Conservation (phyloP, 345 rosid genomes). For the Mallotus nudiflorus region DNA sequence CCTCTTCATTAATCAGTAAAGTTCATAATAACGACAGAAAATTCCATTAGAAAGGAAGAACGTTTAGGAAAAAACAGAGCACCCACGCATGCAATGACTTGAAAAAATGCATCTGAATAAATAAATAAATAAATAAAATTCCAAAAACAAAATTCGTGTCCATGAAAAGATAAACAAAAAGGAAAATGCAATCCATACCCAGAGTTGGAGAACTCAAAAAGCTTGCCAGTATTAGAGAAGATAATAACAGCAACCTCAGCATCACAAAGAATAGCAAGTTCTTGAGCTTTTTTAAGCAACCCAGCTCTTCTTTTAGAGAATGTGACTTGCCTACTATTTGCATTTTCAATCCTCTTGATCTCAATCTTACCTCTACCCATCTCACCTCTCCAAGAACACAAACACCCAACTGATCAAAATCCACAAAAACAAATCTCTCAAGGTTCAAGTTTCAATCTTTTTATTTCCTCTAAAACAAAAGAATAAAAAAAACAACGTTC, state of each 20-base stretch:
- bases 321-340: conserved; percentile 93
- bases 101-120: conserved; percentile 22
- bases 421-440: not conserved
- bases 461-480: not conserved
- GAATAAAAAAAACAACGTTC: not conserved
- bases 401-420: conserved; percentile 14
- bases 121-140: not conserved
- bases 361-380: conserved; percentile 98
- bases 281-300: conserved; percentile 84
- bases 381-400: not conserved
- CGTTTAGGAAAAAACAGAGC: not conserved
- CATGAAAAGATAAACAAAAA: not conserved
- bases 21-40: not conserved
- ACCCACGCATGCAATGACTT: conserved; percentile 10
- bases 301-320: conserved; percentile 94
- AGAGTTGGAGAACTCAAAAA: conserved; percentile 80
- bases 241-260: conserved; percentile 92
- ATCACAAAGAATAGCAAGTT: conserved; percentile 87
- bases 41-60: not conserved
- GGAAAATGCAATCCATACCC: conserved; percentile 38
- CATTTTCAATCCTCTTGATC: conserved; percentile 91
- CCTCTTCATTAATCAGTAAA: not conserved
- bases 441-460: conserved; percentile 2
- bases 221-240: conserved; percentile 93
- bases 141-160: not conserved